Conservation (phyloP, 441 rosid genomes). For the Gossypium trilobum region DNA sequence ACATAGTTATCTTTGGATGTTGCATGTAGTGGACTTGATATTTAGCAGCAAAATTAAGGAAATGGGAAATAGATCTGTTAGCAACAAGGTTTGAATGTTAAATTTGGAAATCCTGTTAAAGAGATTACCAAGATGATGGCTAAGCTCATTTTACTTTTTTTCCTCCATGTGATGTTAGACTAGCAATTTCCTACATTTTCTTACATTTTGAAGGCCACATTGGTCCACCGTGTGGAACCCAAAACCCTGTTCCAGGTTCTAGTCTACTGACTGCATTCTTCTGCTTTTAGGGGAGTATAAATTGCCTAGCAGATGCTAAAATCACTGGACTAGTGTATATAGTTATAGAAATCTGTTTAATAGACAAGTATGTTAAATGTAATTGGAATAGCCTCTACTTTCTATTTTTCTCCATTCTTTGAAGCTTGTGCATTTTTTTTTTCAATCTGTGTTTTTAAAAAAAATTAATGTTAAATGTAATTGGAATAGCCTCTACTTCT, state of each 20-base stretch:
- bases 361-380: background rate
- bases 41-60: background rate
- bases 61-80: background rate
- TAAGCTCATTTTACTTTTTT: background rate
- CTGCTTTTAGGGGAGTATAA: background rate
- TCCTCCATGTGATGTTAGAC: background rate
- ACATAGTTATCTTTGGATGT: background rate
- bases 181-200: background rate
- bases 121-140: background rate
- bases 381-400: background rate
- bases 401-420: background rate
- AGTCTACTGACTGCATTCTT: background rate
- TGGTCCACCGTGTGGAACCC: background rate
- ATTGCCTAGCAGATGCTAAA: background rate
- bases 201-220: background rate
- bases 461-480: background rate
- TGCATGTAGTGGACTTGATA: background rate
- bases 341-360: background rate
- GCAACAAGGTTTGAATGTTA: conserved; percentile 4
- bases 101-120: background rate
- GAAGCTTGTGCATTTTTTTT: conserved; percentile 1
- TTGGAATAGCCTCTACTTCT: background rate
- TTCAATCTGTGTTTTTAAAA: background rate
- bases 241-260: background rate
- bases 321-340: background rate